Evolutionary conservation across 495 filamentous ascomycete species (phyloP).

Genomic region (Hypoxylon fuscum): DNA sequence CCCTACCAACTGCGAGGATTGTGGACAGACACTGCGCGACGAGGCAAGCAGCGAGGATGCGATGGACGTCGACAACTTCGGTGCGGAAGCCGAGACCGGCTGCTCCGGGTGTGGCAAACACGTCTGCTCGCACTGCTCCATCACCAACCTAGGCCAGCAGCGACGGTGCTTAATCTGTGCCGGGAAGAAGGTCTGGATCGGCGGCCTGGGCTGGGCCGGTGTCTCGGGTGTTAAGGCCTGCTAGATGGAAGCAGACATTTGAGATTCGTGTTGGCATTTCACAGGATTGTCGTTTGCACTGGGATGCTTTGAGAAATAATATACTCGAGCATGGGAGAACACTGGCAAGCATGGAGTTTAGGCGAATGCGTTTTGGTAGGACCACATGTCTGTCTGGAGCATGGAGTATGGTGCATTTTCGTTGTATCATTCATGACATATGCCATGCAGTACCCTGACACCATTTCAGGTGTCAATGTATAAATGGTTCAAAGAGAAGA

Average conservation of each 20-base stretch:
- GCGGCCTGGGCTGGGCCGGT: slow-evolving; percentile 36
- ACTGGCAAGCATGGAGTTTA: too few relatives aligned
- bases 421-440: too few relatives aligned
- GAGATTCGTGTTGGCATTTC: background rate
- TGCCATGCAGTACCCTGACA: too few relatives aligned
- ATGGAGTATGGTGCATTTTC: too few relatives aligned
- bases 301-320: background rate
- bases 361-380: too few relatives aligned
- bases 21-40: slow-evolving; percentile 44
- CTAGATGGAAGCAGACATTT: background rate
- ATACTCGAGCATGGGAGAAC: slow-evolving; percentile 8
- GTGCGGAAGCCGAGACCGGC: slow-evolving; percentile 17
- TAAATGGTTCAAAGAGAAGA: too few relatives aligned
- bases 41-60: slow-evolving; percentile 38
- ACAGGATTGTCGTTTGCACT: background rate
- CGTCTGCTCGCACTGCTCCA: slow-evolving; percentile 59
- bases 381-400: too few relatives aligned
- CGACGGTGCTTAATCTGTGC: slow-evolving; percentile 56
- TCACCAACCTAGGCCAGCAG: slow-evolving; percentile 56
- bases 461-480: too few relatives aligned
- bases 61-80: slow-evolving; percentile 31
- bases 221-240: slow-evolving; percentile 14
- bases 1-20: slow-evolving; percentile 54
- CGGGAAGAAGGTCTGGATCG: slow-evolving; percentile 41
- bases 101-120: slow-evolving; percentile 55